These are phyloP conservation scores for Thraustochytrium striatum DNA, from an alignment of 352 stramenopile species.

Conservation along the genomic window DNA sequence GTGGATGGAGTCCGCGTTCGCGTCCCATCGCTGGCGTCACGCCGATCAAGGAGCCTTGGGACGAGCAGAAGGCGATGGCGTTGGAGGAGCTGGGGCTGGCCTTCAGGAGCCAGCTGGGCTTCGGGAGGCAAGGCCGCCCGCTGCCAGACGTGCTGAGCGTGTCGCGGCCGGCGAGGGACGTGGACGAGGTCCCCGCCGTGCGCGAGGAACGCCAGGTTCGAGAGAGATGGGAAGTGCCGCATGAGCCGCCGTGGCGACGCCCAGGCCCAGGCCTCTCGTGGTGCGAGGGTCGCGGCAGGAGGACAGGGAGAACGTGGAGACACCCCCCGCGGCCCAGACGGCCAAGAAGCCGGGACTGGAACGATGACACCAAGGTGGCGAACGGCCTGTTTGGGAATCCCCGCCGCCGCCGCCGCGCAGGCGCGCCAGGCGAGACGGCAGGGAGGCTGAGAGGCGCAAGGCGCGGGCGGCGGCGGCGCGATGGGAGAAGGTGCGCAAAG, in stretches of 20 bases:
- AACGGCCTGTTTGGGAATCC: not conserved
- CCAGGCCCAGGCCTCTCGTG: too few relatives aligned
- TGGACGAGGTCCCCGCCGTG: not conserved
- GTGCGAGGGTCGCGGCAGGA: not conserved
- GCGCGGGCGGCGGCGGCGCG: too few relatives aligned
- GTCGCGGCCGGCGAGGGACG: not conserved
- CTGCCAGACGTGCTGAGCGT: not conserved
- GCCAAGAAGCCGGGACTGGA: not conserved
- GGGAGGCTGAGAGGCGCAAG: too few relatives aligned
- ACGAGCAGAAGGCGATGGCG: not conserved
- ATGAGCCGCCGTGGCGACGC: not conserved
- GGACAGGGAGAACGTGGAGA: not conserved
- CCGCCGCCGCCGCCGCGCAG: too few relatives aligned
- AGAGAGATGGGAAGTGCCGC: not conserved
- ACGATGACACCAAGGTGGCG: not conserved
- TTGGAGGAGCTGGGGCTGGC: slow-evolving; percentile 6
- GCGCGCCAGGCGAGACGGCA: too few relatives aligned
- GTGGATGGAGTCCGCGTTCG: not conserved
- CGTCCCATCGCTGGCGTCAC: not conserved
- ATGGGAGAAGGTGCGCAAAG: too few relatives aligned
- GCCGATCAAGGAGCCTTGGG: not conserved
- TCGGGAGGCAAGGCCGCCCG: not conserved
- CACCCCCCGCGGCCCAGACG: not conserved
- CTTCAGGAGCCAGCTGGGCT: slow-evolving; percentile 30
- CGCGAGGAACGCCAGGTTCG: not conserved